Evolutionary conservation across 495 filamentous ascomycete genomes (phyloP).

Genomic region (Lasiosphaeriaceae sp.): DNA sequence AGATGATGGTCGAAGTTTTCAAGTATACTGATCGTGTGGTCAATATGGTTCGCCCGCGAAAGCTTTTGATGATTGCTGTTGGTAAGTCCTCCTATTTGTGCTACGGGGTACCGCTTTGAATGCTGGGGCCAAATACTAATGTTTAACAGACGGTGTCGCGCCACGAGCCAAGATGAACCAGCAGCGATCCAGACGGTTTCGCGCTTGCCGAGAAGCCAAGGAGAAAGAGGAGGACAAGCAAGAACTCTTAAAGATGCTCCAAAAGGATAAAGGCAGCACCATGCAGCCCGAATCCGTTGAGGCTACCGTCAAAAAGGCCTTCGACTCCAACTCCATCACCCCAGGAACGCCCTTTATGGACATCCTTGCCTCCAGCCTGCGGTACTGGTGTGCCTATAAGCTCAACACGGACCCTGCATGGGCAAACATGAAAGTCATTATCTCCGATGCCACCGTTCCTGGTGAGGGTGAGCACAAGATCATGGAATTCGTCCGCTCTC

Average conservation of each 20-base stretch:
- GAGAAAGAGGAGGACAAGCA: conserved; percentile 91
- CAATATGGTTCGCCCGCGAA: conserved; percentile 95
- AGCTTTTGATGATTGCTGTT: conserved; percentile 95
- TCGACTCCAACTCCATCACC: conserved; percentile 97
- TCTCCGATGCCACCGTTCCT: conserved; percentile 95
- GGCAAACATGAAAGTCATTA: conserved; percentile 95
- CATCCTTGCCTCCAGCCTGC: conserved; percentile 81
- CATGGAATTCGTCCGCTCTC: conserved; percentile 96
- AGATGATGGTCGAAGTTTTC: conserved; percentile 99
- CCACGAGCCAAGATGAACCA: conserved; percentile 97
- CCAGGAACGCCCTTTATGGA: conserved; percentile 99
- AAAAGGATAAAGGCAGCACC: conserved; percentile 61
- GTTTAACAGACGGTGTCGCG: conserved; percentile 74
- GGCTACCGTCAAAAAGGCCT: conserved; percentile 78
- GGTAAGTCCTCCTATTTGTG: conserved; percentile 53
- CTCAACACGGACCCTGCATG: conserved; percentile 95
- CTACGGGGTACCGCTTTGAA: too few species aligned
- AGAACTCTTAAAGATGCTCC: conserved; percentile 77
- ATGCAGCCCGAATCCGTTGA: conserved; percentile 58
- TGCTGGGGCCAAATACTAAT: conserved; percentile 26
- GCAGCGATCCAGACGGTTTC: conserved; percentile 85
- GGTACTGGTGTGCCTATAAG: conserved; percentile 96
- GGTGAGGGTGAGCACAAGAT: conserved; percentile 99
- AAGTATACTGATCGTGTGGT: conserved; percentile 96
- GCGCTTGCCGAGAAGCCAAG: conserved; percentile 87